phyloP scores from a whole-genome alignment of 306 rosid species.

The Inga leiocalycina region DNA sequence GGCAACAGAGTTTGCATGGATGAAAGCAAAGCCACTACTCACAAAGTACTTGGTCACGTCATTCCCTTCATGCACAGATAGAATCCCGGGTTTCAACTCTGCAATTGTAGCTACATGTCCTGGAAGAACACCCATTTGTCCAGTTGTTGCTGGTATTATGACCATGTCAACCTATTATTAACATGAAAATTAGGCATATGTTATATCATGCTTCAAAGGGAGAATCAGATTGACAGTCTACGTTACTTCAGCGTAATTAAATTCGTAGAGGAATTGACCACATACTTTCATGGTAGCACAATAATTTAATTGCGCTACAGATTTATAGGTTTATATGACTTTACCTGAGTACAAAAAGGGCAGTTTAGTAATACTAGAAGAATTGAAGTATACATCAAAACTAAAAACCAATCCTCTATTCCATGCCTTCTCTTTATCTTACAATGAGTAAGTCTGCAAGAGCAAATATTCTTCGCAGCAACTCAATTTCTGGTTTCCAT shows the following conservation, averaged over 20 bases:
- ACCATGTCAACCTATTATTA: constrained; percentile 89
- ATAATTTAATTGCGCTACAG: not conserved
- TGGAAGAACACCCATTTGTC: constrained; percentile 99
- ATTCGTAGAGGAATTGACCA: not conserved
- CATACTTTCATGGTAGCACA: not conserved
- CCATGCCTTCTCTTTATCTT: not conserved
- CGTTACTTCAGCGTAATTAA: not conserved
- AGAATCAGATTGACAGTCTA: not conserved
- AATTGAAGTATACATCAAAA: not conserved
- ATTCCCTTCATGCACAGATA: constrained; percentile 83
- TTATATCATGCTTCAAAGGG: constrained; percentile 9
- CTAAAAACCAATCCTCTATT: not conserved
- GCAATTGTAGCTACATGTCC: constrained; percentile 98
- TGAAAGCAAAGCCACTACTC: constrained; percentile 92
- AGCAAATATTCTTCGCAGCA: not conserved
- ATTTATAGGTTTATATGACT: not conserved
- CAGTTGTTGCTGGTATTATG: constrained; percentile 93
- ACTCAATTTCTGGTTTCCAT: not conserved
- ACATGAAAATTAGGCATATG: constrained; percentile 9
- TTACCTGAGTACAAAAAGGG: not conserved
- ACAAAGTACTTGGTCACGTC: constrained; percentile 79
- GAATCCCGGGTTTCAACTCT: constrained; percentile 91
- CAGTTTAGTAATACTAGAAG: not conserved
- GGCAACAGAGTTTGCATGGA: constrained; percentile 89
- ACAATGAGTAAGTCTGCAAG: not conserved